Conservation (phyloP, 345 rosid genomes). For the Citrus maxima region DNA sequence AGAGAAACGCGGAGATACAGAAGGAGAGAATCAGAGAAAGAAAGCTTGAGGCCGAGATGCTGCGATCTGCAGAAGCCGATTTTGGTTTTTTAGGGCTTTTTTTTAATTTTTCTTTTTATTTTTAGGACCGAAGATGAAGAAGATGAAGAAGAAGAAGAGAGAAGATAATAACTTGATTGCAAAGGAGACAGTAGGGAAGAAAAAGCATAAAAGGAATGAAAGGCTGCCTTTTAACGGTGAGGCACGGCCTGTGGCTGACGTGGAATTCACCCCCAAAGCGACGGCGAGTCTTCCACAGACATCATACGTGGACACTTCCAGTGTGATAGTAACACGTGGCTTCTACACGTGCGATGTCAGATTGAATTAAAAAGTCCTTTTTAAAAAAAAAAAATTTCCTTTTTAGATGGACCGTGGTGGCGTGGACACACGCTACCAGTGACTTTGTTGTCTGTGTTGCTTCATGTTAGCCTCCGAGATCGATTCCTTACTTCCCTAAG, state of each 20-base stretch:
- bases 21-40: conserved; percentile 9
- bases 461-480: too few relatives aligned
- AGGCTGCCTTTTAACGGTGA: conserved; percentile 30
- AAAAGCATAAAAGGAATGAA: background rate
- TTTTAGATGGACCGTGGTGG: too few relatives aligned
- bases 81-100: conserved; percentile 3
- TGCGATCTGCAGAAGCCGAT: conserved; percentile 30
- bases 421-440: background rate
- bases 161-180: conserved; percentile 15
- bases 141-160: background rate
- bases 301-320: conserved; percentile 25
- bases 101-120: background rate
- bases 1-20: background rate
- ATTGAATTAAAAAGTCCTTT: background rate
- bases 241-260: conserved; percentile 21
- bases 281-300: conserved; percentile 10
- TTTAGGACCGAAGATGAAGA: background rate
- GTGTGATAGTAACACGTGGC: background rate
- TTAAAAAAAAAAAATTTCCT: background rate
- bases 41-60: background rate
- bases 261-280: conserved; percentile 24
- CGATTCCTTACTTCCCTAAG: background rate
- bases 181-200: conserved; percentile 21
- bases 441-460: background rate
- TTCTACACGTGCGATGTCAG: conserved; percentile 13